Evolutionary conservation across 208 protist species (phyloP).

Genomic region (Leishmania gerbilli): DNA sequence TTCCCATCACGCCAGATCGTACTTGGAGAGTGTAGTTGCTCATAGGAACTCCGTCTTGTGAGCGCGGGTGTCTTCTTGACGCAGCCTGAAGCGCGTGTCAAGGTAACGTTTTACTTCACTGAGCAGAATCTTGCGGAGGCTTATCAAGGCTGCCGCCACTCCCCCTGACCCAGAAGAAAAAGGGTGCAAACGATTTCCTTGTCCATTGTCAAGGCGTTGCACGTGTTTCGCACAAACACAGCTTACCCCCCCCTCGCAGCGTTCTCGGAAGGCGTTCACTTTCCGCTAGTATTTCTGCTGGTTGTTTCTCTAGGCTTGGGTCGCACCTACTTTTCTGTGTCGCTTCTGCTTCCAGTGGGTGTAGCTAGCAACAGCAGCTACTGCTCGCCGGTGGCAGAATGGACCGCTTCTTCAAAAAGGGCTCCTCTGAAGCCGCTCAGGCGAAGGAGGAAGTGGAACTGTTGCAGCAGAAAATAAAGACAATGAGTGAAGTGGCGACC

Average conservation of each 20-base stretch:
- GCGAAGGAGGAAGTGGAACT: slow-evolving; percentile 60
- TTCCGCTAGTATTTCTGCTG: not conserved
- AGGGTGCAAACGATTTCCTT: not conserved
- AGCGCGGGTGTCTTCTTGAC: not conserved
- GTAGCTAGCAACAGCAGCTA: not conserved
- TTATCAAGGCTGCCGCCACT: not conserved
- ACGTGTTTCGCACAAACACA: not conserved
- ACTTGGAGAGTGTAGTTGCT: not conserved
- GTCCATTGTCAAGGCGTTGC: not conserved
- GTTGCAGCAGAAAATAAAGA: slow-evolving; percentile 58
- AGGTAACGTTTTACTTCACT: not conserved
- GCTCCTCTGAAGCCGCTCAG: slow-evolving; percentile 17
- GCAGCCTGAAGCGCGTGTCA: not conserved
- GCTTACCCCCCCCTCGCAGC: not conserved
- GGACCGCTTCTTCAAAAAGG: slow-evolving; percentile 55
- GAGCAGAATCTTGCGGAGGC: not conserved
- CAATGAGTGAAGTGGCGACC: slow-evolving; percentile 52
- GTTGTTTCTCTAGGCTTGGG: not conserved
- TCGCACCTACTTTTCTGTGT: not conserved
- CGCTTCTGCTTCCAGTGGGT: not conserved
- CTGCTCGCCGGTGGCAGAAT: slow-evolving; percentile 16
- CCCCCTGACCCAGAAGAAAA: not conserved
- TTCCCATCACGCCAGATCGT: not conserved
- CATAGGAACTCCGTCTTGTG: not conserved
- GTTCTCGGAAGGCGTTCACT: not conserved